Evolutionary conservation across 1,284 basidiomycete species (phyloP), one percentile per base, ranked within the genome.

Genomic region (Neolentinus lepideus): DNA sequence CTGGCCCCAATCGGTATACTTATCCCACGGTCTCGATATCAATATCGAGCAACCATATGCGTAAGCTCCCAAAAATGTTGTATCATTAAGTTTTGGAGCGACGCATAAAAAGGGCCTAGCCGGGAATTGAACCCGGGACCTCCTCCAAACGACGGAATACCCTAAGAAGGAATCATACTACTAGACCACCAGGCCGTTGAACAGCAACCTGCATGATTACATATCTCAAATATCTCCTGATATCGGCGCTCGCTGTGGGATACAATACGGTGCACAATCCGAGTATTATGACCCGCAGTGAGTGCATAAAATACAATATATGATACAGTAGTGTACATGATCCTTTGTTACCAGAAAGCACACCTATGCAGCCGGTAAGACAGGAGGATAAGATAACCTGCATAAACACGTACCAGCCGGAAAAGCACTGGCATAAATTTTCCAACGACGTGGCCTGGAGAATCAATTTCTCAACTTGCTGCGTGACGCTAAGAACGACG

Each of bases 401-500:
- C 14, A 25, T 56, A 35, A 21, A 33, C 35, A 56, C 76, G 59
- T 69, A 92, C 95, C 94, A 97, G 69, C 94, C 94, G 59, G 94
- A 92, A 75, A 97, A 98, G 64, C 92, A 94, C 66, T 95, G 93
- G 69, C 93, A 96, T 2, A 98, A 81, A 68, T 97, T 96, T 71
- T 97, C 94, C 50, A 96, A 75, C 11, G 89, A 88, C 4, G 90
- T 96, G 6, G 94, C 92, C 69, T 97, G 92, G 58, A 84, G 78
- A 60, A 98, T 97, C 54, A 98, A 77, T 67, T 90, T 90, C 66
- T 94, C 91, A 21, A 96, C 93, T 69, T 98, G 94, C 19, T 78
- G 80, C 50, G 79, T 75, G 24, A 96, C 89, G 25, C 78, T 75
- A 54, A 98, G 76, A 2, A 79, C 75, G 50, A 83, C 74, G 10